phyloP scores from a whole-genome alignment of 441 rosid species.

The Arabidopsis lyrata region DNA sequence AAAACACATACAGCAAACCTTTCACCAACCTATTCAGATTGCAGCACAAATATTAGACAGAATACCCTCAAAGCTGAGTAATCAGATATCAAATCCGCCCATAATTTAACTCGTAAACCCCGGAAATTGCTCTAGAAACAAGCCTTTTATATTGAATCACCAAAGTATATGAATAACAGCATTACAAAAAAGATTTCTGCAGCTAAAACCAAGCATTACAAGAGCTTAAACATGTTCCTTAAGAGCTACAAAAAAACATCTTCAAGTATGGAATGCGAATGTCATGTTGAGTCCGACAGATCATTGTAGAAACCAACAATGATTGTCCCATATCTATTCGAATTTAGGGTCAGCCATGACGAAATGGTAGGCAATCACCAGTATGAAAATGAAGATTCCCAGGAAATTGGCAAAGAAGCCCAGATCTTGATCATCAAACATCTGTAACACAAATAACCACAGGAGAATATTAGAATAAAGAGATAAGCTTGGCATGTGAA shows the following conservation, averaged over 20 bases:
- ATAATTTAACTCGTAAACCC: not conserved
- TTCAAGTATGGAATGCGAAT: constrained; percentile 28
- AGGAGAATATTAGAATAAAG: constrained; percentile 10
- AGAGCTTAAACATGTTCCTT: constrained; percentile 6
- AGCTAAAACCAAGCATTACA: constrained; percentile 8
- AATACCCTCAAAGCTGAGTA: not conserved
- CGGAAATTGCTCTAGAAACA: not conserved
- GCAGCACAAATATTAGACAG: not conserved
- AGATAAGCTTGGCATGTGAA: not conserved
- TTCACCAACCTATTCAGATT: not conserved
- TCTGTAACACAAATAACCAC: constrained; percentile 44
- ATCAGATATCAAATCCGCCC: not conserved
- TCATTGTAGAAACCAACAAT: constrained; percentile 13
- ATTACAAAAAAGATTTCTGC: not conserved
- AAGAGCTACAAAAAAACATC: not conserved
- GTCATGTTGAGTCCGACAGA: constrained; percentile 13
- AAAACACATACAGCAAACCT: not conserved
- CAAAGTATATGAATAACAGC: constrained; percentile 3
- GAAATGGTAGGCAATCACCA: constrained; percentile 81
- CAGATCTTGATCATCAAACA: constrained; percentile 78
- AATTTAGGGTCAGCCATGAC: constrained; percentile 81
- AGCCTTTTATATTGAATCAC: constrained; percentile 6
- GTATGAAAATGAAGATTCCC: constrained; percentile 72
- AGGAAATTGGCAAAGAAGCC: constrained; percentile 51
- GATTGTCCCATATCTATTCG: constrained; percentile 52